phyloP scores from a whole-genome alignment of 1,284 basidiomycete genomes.

The Papiliotrema nemorosa region DNA sequence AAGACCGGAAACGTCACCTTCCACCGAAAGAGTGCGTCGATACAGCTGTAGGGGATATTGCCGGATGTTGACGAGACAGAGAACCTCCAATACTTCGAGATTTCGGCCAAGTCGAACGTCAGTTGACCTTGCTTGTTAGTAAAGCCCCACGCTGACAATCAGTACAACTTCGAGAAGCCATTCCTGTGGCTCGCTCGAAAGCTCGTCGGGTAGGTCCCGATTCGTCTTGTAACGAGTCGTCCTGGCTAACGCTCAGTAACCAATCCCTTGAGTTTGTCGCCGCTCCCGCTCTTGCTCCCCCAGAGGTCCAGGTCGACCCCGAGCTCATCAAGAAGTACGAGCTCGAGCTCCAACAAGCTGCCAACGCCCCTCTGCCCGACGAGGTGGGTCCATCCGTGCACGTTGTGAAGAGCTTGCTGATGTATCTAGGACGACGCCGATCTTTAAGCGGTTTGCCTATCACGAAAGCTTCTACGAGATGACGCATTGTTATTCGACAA shows the following conservation, averaged over 20 bases:
- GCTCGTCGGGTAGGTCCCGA: slow-evolving; percentile 75
- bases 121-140: slow-evolving; percentile 2
- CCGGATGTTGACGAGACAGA: slow-evolving; percentile 47
- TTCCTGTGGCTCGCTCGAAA: slow-evolving; percentile 99
- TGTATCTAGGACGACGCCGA: slow-evolving; percentile 41
- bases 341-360: slow-evolving; percentile 66
- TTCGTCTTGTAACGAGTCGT: too few relatives aligned
- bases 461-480: background rate
- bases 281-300: slow-evolving; percentile 90
- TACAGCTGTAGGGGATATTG: background rate
- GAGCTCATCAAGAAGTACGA: slow-evolving; percentile 75
- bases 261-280: slow-evolving; percentile 89
- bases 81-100: slow-evolving; percentile 99
- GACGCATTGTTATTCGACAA: too few relatives aligned
- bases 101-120: slow-evolving; percentile 95
- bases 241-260: slow-evolving; percentile 62
- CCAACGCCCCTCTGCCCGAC: slow-evolving; percentile 49
- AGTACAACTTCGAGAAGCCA: slow-evolving; percentile 99
- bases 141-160: slow-evolving; percentile 1
- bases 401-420: background rate
- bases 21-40: slow-evolving; percentile 86
- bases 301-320: slow-evolving; percentile 84
- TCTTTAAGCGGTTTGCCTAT: slow-evolving; percentile 26
- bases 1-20: slow-evolving; percentile 98
- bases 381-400: slow-evolving; percentile 26